These are phyloP conservation scores for Dictyophora rubrovolvata DNA, from an alignment of 768 basidiomycete species.

Conservation along the genomic window DNA sequence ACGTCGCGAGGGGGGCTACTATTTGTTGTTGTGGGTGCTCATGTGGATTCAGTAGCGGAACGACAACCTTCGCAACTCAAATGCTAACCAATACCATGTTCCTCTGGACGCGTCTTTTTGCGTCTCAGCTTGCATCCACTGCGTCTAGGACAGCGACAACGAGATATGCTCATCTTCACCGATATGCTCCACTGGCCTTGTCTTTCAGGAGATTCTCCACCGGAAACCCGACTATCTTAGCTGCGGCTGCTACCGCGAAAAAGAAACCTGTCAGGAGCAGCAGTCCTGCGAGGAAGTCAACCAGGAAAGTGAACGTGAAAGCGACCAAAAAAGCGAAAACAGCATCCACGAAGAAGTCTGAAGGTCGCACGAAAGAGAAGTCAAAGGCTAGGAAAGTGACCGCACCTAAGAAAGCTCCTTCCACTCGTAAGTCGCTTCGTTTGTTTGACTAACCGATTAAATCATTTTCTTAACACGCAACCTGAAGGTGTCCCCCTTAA, in stretches of 20 bases:
- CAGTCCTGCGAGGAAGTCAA: not conserved
- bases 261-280: not conserved
- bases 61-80: not conserved
- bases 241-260: not conserved
- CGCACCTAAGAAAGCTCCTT: not conserved
- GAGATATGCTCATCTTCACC: not conserved
- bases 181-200: not conserved
- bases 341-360: not conserved
- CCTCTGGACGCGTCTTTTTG: conserved; percentile 1
- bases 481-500: not conserved
- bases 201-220: not conserved
- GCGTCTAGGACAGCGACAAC: not conserved
- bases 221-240: not conserved
- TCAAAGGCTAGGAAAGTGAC: not conserved
- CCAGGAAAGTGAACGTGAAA: not conserved
- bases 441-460: not conserved
- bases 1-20: too few species aligned
- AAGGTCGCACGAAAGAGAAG: not conserved
- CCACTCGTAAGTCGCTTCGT: conserved; percentile 1
- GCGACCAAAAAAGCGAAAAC: not conserved
- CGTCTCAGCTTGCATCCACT: not conserved
- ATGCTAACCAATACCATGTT: conserved; percentile 6
- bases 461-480: not conserved
- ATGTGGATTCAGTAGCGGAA: not conserved
- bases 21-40: not conserved